Evolutionary conservation across 2,329 filamentous ascomycete genomes (phyloP).

Genomic region (Colletotrichum sublineola): DNA sequence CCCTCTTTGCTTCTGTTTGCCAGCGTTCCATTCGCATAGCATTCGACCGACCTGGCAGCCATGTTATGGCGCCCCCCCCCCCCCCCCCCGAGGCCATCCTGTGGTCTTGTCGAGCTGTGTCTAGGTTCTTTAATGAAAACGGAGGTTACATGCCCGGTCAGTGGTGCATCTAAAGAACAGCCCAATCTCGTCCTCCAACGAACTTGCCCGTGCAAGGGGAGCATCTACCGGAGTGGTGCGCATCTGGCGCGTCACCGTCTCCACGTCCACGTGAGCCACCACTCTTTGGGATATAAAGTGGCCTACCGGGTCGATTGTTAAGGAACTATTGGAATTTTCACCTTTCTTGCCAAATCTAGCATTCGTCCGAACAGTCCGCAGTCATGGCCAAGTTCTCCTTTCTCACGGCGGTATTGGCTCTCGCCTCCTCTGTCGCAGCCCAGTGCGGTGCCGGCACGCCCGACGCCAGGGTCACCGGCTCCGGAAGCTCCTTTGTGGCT

Average conservation of each 20-base stretch:
- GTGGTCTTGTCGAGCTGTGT: conserved; percentile 22
- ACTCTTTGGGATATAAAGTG: conserved; percentile 14
- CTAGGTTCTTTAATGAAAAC: conserved; percentile 31
- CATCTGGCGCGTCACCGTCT: conserved; percentile 19
- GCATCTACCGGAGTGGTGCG: conserved; percentile 32
- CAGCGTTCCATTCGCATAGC: conserved; percentile 26
- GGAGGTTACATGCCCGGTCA: conserved; percentile 26
- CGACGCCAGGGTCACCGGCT: conserved; percentile 61
- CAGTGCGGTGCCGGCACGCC: conserved; percentile 64
- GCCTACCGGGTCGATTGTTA: not conserved
- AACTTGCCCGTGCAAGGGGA: conserved; percentile 7
- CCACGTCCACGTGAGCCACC: not conserved
- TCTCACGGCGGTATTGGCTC: conserved; percentile 55
- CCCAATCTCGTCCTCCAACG: conserved; percentile 40
- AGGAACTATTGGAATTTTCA: not conserved
- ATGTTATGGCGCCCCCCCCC: not conserved
- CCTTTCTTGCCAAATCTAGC: not conserved
- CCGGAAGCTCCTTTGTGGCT: conserved; percentile 59
- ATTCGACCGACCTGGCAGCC: conserved; percentile 25
- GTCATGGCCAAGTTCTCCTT: conserved; percentile 45
- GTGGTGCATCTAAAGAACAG: conserved; percentile 11
- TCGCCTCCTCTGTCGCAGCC: conserved; percentile 54
- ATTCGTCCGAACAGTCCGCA: not conserved
- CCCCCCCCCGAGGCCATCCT: not conserved
- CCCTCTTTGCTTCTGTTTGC: conserved; percentile 1